Evolutionary conservation across 2,329 filamentous ascomycete genomes (phyloP).

Genomic region (Colletotrichum eleusines): DNA sequence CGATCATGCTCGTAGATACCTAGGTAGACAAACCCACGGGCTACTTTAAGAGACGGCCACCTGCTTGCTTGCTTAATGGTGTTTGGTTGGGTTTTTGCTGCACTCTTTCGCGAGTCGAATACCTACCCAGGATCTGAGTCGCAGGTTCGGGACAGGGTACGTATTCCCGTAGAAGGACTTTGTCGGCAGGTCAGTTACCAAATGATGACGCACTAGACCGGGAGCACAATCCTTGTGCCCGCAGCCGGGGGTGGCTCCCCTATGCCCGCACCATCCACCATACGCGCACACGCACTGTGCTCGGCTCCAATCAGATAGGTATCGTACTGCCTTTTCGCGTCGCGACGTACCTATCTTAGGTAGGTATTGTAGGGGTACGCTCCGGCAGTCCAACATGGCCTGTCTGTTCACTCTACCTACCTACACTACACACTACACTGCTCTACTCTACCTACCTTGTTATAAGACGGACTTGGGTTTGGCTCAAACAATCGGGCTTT

Average conservation of each 20-base stretch:
- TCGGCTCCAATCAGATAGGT: not conserved
- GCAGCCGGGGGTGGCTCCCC: not conserved
- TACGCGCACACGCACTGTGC: slow-evolving; percentile 22
- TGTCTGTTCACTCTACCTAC: not conserved
- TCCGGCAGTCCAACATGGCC: not conserved
- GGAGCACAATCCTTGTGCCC: slow-evolving; percentile 21
- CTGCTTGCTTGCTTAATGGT: no score
- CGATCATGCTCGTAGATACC: no score
- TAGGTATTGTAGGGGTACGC: not conserved
- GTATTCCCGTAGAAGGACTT: slow-evolving; percentile 4
- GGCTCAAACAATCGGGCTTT: slow-evolving; percentile 11
- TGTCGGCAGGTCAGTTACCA: slow-evolving; percentile 29
- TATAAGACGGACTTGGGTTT: slow-evolving; percentile 4
- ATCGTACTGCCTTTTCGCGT: slow-evolving; percentile 23
- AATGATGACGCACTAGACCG: slow-evolving; percentile 37
- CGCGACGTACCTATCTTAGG: slow-evolving; percentile 7
- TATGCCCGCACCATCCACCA: not conserved
- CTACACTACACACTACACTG: no score
- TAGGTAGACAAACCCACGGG: slow-evolving; percentile 18
- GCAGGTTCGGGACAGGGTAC: slow-evolving; percentile 19
- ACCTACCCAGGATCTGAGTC: no score
- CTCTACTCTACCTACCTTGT: no score
- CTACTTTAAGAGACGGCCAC: slow-evolving; percentile 9
- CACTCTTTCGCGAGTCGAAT: not conserved
- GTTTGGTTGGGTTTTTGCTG: not conserved